Base-by-base conservation (phyloP, 2,329 filamentous ascomycete genomes). In the Chaetomium strumarium region DNA sequence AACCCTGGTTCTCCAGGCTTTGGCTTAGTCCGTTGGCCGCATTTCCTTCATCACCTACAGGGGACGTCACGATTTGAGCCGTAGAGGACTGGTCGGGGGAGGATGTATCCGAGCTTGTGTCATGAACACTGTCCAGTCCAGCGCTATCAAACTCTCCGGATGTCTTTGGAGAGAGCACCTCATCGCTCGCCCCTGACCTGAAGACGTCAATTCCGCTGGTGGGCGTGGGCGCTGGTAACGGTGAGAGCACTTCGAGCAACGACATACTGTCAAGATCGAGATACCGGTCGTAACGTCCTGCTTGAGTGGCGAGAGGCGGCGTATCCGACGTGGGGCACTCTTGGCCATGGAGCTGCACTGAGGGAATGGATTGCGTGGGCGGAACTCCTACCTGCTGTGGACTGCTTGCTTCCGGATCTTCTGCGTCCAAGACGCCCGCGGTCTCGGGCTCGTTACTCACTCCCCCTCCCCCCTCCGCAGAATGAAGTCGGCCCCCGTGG, bases 131-230 rank as follows among this genome's bases (percentile, higher is more conserved):
- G 5, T 52, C 45, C 12, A 45, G 4, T 13, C 24, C 16, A 12
- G 33, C 2, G 33, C 14, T 13, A 13, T n/a, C 5, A 14, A 51
- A 48, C 30, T 41, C 20, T 3, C 37, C 43, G n/a, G 34, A 33
- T 5, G 45, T 36, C 3, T 38, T 52, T 16, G 52, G 42, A 12
- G 41, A 53, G 2, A 57, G 46, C 12, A 36, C 42, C n/a, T 48
- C 43, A 37, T 55, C 55, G 34, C 30, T 50, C 5, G 52, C 55
- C 3, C 55, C 55, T 2, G 49, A 31, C 9, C 43, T 49, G 46
- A 55, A 57, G 2, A 42, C 39, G 39, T 2, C 38, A n/a, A 46
- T 6, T n/a, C 20, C 8, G 4, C 38, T 19, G 8, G 2, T 5
- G 2, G 20, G 10, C 6, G 12, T 33, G 14, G 9, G 2, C 17